phyloP scores from a whole-genome alignment of 495 filamentous ascomycete genomes.

The Physcia stellaris region DNA sequence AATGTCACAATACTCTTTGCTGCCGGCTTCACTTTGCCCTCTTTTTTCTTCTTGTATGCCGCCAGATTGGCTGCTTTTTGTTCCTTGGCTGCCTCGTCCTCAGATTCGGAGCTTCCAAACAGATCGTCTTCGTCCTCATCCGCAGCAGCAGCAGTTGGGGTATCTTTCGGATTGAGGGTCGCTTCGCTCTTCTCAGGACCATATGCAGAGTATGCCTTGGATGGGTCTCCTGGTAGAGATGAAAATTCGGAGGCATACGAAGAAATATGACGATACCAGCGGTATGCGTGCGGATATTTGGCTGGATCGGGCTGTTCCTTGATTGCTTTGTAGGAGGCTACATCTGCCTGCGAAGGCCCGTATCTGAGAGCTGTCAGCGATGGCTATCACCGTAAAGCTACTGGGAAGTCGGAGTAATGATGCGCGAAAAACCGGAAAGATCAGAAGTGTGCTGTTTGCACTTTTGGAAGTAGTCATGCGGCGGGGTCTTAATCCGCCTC shows the following conservation, averaged over 20 bases:
- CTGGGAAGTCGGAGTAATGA: neutral
- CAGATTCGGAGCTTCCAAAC: conserved; percentile 80
- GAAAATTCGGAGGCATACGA: conserved; percentile 83
- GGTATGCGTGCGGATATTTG: conserved; percentile 86
- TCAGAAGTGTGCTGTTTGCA: conserved; percentile 73
- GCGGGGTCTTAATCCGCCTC: conserved; percentile 97
- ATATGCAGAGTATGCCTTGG: conserved; percentile 76
- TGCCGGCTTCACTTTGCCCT: conserved; percentile 70
- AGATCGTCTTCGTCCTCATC: conserved; percentile 73
- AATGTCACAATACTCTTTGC: conserved; percentile 94
- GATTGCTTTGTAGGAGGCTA: conserved; percentile 82
- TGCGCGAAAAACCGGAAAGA: conserved; percentile 13
- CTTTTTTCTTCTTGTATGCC: conserved; percentile 97
- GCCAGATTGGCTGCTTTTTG: conserved; percentile 78
- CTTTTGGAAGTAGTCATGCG: conserved; percentile 71
- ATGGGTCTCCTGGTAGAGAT: conserved; percentile 80
- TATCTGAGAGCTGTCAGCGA: conserved; percentile 38
- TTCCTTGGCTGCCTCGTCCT: conserved; percentile 66
- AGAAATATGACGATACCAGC: conserved; percentile 98
- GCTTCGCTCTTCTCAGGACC: conserved; percentile 69
- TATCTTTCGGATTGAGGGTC: conserved; percentile 75
- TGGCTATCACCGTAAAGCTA: neutral
- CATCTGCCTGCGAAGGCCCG: conserved; percentile 85
- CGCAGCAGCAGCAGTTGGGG: conserved; percentile 47
- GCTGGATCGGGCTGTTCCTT: conserved; percentile 56